phyloP scores from a whole-genome alignment of 2,329 filamentous ascomycete genomes.

The Cladosporium sp. region DNA sequence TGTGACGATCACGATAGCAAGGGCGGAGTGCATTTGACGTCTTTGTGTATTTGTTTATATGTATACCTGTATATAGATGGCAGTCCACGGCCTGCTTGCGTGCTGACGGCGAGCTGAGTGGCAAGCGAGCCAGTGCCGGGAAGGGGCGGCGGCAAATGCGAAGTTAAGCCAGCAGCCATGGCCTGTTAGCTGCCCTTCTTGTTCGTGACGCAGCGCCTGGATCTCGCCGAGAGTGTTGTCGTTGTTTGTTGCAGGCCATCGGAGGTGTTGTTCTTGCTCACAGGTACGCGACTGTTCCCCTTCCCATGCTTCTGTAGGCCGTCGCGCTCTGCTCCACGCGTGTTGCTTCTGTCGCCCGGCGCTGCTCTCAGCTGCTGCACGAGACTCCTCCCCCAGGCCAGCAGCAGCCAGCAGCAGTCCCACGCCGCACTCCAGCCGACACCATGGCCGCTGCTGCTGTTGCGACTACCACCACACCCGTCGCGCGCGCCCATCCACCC shows the following conservation, averaged over 20 bases:
- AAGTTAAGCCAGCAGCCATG: background rate
- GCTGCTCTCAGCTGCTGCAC: background rate
- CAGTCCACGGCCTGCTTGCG: background rate
- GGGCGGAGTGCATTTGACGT: background rate
- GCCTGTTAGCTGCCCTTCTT: too few relatives aligned
- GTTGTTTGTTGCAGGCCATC: background rate
- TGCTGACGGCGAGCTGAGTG: background rate
- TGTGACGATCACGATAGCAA: background rate
- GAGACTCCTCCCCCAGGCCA: conserved; percentile 3
- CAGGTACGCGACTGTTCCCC: background rate
- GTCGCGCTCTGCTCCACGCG: background rate
- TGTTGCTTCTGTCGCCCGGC: background rate
- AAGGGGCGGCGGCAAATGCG: background rate
- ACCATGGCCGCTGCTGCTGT: background rate
- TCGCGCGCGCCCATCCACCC: background rate
- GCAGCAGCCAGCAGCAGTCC: background rate
- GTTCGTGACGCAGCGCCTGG: conserved; percentile 7
- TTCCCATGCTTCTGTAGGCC: background rate
- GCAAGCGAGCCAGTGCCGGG: background rate
- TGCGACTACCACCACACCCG: background rate
- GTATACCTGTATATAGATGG: background rate
- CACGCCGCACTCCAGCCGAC: background rate
- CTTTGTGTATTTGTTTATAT: background rate
- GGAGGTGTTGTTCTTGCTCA: background rate
- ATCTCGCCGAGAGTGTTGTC: background rate